Conservation (phyloP, 2,329 filamentous ascomycete genomes). For the Albifimbria verrucaria region DNA sequence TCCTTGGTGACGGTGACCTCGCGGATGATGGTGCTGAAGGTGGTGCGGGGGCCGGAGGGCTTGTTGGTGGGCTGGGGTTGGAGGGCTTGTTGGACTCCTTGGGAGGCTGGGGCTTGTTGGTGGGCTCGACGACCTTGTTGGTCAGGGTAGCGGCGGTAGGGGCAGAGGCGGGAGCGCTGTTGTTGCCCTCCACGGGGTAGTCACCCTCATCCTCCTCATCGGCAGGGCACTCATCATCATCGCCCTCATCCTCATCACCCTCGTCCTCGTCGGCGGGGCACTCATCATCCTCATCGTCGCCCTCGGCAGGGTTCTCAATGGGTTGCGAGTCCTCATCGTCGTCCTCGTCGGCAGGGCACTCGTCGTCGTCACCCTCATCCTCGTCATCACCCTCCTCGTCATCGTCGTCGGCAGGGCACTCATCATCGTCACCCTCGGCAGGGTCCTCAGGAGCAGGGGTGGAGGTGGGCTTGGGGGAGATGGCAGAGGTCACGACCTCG, state of each 20-base stretch:
- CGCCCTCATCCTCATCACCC: conserved; percentile 6
- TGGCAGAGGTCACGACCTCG: conserved; percentile 1
- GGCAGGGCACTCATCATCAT: conserved; percentile 7
- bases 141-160: conserved; percentile 3
- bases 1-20: neutral
- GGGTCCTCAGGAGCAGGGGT: conserved; percentile 8
- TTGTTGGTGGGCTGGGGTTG: neutral
- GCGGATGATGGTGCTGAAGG: conserved; percentile 1
- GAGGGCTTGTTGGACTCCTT: neutral
- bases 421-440: conserved; percentile 10
- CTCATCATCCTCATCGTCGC: conserved; percentile 15
- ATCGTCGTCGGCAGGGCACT: conserved; percentile 6
- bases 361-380: conserved; percentile 10
- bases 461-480: conserved; percentile 4
- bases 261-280: conserved; percentile 14
- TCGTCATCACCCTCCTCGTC: conserved; percentile 8
- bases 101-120: neutral
- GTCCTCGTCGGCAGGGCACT: conserved; percentile 5
- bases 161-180: neutral
- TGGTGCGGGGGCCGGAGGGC: neutral
- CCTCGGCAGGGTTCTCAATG: conserved; percentile 1
- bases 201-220: neutral
- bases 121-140: neutral
- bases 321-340: too few species aligned
- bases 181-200: conserved; percentile 1